phyloP scores from a whole-genome alignment of 1,284 basidiomycete species.

The Rhodotorula sp. region DNA sequence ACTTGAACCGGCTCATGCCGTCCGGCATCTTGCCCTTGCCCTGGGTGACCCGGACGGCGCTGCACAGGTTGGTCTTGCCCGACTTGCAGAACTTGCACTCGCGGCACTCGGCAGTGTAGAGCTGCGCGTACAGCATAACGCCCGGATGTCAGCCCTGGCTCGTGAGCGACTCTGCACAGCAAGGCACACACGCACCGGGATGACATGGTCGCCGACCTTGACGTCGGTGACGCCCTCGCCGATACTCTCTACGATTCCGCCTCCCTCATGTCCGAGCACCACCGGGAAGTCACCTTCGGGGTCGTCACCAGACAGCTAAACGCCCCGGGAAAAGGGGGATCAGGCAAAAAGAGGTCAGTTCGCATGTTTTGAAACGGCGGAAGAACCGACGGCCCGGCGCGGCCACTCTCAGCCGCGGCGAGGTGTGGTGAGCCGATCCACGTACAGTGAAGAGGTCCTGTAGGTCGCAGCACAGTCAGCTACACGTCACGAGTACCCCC shows the following conservation, averaged over 20 bases:
- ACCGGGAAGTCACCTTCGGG: slow-evolving; percentile 95
- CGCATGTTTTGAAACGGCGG: not conserved
- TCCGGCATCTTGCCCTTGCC: slow-evolving; percentile 98
- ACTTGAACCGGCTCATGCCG: slow-evolving; percentile 83
- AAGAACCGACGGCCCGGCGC: not conserved
- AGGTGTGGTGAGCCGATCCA: not conserved
- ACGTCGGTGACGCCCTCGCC: slow-evolving; percentile 91
- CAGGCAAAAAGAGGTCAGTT: not conserved
- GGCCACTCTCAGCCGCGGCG: not conserved
- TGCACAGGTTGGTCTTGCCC: slow-evolving; percentile 96
- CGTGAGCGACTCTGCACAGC: not conserved
- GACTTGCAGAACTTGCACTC: slow-evolving; percentile 99
- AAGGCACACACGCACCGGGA: slow-evolving; percentile 57
- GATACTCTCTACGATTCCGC: slow-evolving; percentile 73
- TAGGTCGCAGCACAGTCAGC: not conserved
- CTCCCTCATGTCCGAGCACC: slow-evolving; percentile 61
- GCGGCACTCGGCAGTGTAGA: slow-evolving; percentile 67
- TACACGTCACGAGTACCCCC: not conserved
- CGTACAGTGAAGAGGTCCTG: slow-evolving; percentile 41
- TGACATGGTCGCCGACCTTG: slow-evolving; percentile 83
- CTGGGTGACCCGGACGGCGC: slow-evolving; percentile 61
- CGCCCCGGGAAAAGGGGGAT: not conserved
- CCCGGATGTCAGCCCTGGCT: not conserved
- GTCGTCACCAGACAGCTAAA: slow-evolving; percentile 81
- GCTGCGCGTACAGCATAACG: slow-evolving; percentile 14